phyloP scores from a whole-genome alignment of 805 yeast genomes.

The Ogataea chonburiensis region DNA sequence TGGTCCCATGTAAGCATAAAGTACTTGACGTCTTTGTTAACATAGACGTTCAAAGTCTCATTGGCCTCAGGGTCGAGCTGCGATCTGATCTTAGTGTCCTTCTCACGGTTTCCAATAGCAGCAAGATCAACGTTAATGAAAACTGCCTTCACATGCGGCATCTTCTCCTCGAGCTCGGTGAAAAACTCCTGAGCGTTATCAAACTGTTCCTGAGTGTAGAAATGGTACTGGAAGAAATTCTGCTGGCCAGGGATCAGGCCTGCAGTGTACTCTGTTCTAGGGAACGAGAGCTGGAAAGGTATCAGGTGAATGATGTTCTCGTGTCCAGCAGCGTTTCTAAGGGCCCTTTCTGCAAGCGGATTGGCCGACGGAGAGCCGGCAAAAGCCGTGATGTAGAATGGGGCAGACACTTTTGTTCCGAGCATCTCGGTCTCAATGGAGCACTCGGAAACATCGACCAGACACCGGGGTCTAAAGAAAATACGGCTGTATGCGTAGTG shows the following conservation, averaged over 20 bases:
- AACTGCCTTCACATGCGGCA: conserved; percentile 62
- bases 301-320: conserved; percentile 79
- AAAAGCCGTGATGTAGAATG: conserved; percentile 87
- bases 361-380: conserved; percentile 88
- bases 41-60: conserved; percentile 16
- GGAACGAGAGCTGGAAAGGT: conserved; percentile 81
- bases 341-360: conserved; percentile 80
- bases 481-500: conserved; percentile 83
- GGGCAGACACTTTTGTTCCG: conserved; percentile 63
- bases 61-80: conserved; percentile 41
- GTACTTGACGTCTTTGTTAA: conserved; percentile 11
- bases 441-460: conserved; percentile 69
- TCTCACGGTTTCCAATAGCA: conserved; percentile 81
- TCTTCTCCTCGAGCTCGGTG: conserved; percentile 31
- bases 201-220: conserved; percentile 60
- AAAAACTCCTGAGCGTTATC: conserved; percentile 40
- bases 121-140: conserved; percentile 90
- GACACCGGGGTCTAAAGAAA: conserved; percentile 78
- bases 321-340: conserved; percentile 69
- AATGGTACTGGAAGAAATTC: conserved; percentile 85
- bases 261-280: conserved; percentile 73
- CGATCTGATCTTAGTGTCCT: conserved; percentile 72
- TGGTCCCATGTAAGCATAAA: conserved; percentile 54
- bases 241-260: conserved; percentile 60
- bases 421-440: conserved; percentile 66